Base-by-base conservation (phyloP, 495 filamentous ascomycete genomes). In the Penicillium riverlandense region DNA sequence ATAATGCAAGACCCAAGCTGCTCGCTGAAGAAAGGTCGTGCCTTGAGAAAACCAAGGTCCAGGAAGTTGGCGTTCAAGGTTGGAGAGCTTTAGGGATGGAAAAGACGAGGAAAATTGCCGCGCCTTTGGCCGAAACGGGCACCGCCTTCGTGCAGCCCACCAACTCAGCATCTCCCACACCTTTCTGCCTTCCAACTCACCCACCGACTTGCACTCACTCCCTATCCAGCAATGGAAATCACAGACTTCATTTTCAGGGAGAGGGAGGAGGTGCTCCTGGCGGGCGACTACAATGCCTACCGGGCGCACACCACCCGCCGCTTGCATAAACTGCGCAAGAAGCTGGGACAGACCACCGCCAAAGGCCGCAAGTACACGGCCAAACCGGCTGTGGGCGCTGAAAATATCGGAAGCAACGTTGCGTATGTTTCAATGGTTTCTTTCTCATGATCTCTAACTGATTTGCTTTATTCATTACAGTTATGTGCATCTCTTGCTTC, bases 261-360 rank as follows among this genome's bases (percentile, higher is more conserved):
- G 34, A 71, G 90, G 32, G 86, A 95, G 58, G 79, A 86, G 54
- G 87, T 84, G 6, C 78, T 95, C 35, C 77, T 95, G 7, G 79
- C 88, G 29, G 92, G 91, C 35, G 89, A 96, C 63, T 90, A 95
- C 69, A 81, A 79, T 63, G 83, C 84, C 28, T 96, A 97, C 61
- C 82, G 86, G 43, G 72, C 69, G 11, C 86, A 91, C 61, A 74
- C 90, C 35, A 84, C 86, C 41, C 82, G 85, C 54, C 85, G 86
- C 55, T 70, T 97, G 41, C 85, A 88, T 63, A 88, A 83, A 54
- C 70, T 86, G 44, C 85, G 89, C 55, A 91, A 84, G 72, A 89
- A 85, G 65, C 77, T 97, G 43, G 83, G 83, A 43, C 82, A 88
- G 52, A 76, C 84, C 38, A 91, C 87, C 37, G 80, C 82, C 54